phyloP scores from a whole-genome alignment of 352 stramenopile genomes.

The Pilasporangium apinafurcum region DNA sequence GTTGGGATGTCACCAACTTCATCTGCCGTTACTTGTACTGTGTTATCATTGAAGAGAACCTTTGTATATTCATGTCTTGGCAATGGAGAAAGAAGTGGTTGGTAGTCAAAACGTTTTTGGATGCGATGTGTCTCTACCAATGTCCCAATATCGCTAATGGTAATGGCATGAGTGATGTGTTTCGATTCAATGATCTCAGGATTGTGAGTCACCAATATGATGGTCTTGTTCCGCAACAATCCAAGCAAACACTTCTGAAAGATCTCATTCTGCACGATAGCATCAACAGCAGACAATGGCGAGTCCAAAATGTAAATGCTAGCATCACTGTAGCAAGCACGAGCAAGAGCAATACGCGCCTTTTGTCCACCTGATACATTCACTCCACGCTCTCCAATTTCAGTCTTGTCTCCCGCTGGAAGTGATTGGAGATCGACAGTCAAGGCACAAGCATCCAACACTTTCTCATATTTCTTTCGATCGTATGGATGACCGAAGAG shows the following conservation, averaged over 20 bases:
- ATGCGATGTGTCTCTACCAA: slow-evolving; percentile 1
- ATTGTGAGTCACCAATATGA: slow-evolving; percentile 51
- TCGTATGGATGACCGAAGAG: slow-evolving; percentile 83
- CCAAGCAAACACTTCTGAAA: slow-evolving; percentile 60
- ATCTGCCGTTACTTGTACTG: slow-evolving; percentile 9
- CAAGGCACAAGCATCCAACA: slow-evolving; percentile 60
- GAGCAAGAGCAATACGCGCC: slow-evolving; percentile 49
- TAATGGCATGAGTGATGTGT: slow-evolving; percentile 20
- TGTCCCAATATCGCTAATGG: slow-evolving; percentile 10
- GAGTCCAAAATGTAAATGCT: slow-evolving; percentile 38
- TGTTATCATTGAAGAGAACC: no score
- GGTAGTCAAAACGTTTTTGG: background rate
- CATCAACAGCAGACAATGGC: slow-evolving; percentile 32
- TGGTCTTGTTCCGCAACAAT: slow-evolving; percentile 33
- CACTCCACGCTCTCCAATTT: slow-evolving; percentile 36
- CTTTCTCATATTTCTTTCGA: slow-evolving; percentile 42
- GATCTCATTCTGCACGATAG: slow-evolving; percentile 66
- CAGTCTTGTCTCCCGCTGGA: slow-evolving; percentile 61
- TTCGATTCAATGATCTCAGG: no score
- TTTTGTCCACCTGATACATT: slow-evolving; percentile 51
- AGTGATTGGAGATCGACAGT: slow-evolving; percentile 62
- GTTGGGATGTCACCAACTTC: slow-evolving; percentile 13
- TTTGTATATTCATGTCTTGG: no score
- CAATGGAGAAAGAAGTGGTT: slow-evolving; percentile 5
- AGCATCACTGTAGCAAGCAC: slow-evolving; percentile 50